phyloP scores from a whole-genome alignment of 441 rosid species.

The Viola pubescens region DNA sequence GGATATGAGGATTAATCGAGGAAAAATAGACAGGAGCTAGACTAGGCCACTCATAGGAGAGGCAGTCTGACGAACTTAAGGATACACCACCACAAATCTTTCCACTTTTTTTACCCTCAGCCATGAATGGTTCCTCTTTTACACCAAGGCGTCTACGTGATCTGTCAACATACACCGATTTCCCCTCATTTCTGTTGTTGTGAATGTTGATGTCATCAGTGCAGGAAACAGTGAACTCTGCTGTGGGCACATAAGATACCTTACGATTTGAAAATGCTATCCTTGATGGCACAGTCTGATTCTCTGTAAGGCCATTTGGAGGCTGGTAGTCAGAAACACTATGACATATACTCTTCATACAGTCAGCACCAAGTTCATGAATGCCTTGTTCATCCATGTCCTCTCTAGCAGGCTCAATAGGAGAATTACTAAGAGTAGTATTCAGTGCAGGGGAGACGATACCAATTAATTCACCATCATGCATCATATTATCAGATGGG shows the following conservation, averaged over 20 bases:
- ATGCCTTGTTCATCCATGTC: slow-evolving; percentile 22
- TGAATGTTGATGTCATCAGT: slow-evolving; percentile 26
- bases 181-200: slow-evolving; percentile 26
- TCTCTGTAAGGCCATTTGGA: slow-evolving; percentile 12
- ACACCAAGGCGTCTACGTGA: slow-evolving; percentile 24
- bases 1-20: slow-evolving; percentile 63
- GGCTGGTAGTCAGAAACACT: slow-evolving; percentile 15
- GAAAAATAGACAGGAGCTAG: slow-evolving; percentile 69
- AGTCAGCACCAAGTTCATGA: slow-evolving; percentile 28
- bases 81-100: slow-evolving; percentile 30
- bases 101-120: slow-evolving; percentile 32
- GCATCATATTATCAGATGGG: slow-evolving; percentile 20
- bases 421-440: slow-evolving; percentile 25
- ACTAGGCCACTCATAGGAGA: slow-evolving; percentile 88
- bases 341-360: slow-evolving; percentile 18
- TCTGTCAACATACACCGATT: slow-evolving; percentile 22
- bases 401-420: slow-evolving; percentile 31
- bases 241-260: slow-evolving; percentile 20
- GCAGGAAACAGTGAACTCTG: slow-evolving; percentile 25
- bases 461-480: slow-evolving; percentile 22
- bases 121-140: slow-evolving; percentile 32
- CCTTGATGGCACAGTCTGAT: slow-evolving; percentile 18
- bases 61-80: slow-evolving; percentile 40
- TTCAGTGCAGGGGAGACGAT: slow-evolving; percentile 14
- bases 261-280: slow-evolving; percentile 22